Base-by-base conservation (phyloP, 2,329 filamentous ascomycete genomes). In the Epichloe scottii region DNA sequence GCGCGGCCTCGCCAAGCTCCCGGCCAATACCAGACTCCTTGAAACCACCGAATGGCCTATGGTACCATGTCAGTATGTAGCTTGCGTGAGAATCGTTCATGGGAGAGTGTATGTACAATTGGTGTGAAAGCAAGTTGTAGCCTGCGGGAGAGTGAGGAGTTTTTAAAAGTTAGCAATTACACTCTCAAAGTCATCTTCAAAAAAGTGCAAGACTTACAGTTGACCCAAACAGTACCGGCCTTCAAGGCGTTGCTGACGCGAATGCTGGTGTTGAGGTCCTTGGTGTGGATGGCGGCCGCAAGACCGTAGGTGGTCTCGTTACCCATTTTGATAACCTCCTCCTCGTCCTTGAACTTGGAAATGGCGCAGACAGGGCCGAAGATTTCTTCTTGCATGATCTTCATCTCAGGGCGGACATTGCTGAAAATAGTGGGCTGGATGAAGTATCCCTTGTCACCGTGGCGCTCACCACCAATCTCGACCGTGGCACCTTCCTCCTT, bases 391-490 rank as follows among this genome's bases (percentile, higher is more conserved):
- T 88, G 80, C 73, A 89, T 83, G 63, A 95, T 93, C 79, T 87
- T 90, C 87, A 93, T 94, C 68, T 91, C 80, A 58, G 82, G 71
- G 47, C 74, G 79, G 58, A 93, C 88, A 63, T 89, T 82, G 68
- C 79, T 82, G 77, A 95, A 94, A 73, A 95, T 88, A 63, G 89
- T 95, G 40, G 89, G 89, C 76, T 91, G 75, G 69, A 94, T 91
- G 76, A 91, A 94, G 79, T 87, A 94, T 55, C 87, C 87, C 76
- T 89, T 83, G 64, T 75, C 65, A 54, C 87, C 87, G 69, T 84
- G 84, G 59, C 67, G 64, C 54, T 63, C 63, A 43, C 68, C 68
- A 50, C 68, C 68, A 39, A 63, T 82, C 65, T 84, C 83, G 55
- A 93, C 65, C 5, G 64, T 77, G 53, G 78, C 78, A 54, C 78